Evolutionary conservation across 1,284 basidiomycete genomes (phyloP).

Genomic region (Trametes pubescens): DNA sequence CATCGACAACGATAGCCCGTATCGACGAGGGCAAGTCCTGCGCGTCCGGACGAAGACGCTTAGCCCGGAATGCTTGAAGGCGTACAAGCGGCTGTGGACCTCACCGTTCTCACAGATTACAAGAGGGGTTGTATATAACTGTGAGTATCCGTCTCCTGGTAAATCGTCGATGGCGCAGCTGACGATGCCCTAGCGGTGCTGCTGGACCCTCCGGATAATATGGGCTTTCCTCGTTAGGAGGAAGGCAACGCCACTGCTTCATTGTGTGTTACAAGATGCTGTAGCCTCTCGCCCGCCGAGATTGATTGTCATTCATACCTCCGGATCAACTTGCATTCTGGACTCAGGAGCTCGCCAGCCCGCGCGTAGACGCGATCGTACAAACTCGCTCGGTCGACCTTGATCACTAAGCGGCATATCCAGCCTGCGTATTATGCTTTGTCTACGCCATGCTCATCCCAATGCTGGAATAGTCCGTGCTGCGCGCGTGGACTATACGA

Average conservation of each 20-base stretch:
- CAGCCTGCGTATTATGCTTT: too few species aligned
- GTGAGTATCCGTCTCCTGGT: not conserved
- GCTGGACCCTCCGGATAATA: not conserved
- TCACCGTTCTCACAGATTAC: not conserved
- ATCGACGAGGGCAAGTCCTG: slow-evolving; percentile 7
- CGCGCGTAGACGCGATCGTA: too few species aligned
- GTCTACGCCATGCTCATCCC: too few species aligned
- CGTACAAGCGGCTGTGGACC: slow-evolving; percentile 9
- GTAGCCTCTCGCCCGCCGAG: too few species aligned
- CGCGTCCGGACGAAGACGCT: slow-evolving; percentile 16
- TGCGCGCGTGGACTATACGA: too few species aligned
- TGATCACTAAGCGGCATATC: too few species aligned
- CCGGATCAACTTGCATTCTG: too few species aligned
- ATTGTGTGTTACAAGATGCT: not conserved
- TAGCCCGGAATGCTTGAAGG: slow-evolving; percentile 16
- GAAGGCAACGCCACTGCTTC: not conserved
- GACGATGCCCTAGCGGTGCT: not conserved
- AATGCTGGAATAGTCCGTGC: too few species aligned
- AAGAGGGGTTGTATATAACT: not conserved
- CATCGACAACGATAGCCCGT: slow-evolving; percentile 11
- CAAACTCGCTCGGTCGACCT: too few species aligned
- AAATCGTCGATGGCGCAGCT: not conserved
- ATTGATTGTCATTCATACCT: too few species aligned
- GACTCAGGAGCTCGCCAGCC: too few species aligned
- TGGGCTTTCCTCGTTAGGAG: not conserved